Percentiles rank a stretch among this genome's conserved stretches.
Evolutionary conservation across 768 basidiomycete genomes (phyloP).

Genomic region (Botryobasidium botryosum): DNA sequence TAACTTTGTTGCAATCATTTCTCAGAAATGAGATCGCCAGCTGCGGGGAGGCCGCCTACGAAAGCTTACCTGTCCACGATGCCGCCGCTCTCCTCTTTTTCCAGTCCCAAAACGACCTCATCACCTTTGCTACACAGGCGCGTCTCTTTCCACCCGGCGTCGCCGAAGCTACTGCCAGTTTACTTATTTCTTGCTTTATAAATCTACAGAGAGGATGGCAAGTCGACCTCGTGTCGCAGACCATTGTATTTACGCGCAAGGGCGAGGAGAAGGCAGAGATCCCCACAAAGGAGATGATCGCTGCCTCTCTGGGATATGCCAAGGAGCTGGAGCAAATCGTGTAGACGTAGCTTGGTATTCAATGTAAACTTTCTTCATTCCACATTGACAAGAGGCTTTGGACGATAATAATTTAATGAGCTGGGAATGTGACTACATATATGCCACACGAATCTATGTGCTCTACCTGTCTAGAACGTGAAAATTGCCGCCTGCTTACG

Average conservation of each 20-base stretch:
- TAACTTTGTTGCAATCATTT: background rate
- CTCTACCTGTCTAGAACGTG: slow-evolving; percentile 39
- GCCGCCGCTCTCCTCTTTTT: slow-evolving; percentile 88
- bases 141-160: slow-evolving; percentile 13
- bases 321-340: slow-evolving; percentile 86
- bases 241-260: slow-evolving; percentile 65
- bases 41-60: slow-evolving; percentile 88
- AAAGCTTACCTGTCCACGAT: slow-evolving; percentile 76
- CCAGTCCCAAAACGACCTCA: slow-evolving; percentile 57
- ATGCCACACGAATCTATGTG: too few species aligned
- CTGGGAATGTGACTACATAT: too few species aligned
- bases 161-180: slow-evolving; percentile 5
- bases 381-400: too few species aligned
- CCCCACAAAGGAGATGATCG: slow-evolving; percentile 69
- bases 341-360: too few species aligned
- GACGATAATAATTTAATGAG: too few species aligned
- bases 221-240: slow-evolving; percentile 49
- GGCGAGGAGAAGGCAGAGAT: slow-evolving; percentile 72
- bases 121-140: slow-evolving; percentile 70
- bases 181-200: slow-evolving; percentile 4
- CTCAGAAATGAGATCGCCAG: slow-evolving; percentile 92
- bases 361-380: too few species aligned
- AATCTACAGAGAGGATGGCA: slow-evolving; percentile 60
- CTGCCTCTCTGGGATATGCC: slow-evolving; percentile 61
- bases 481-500: slow-evolving; percentile 76